A percentile compares a stretch with the other conserved stretches of the same genome.
Conservation (phyloP, 345 rosid genomes). For the Kandelia obovata region DNA sequence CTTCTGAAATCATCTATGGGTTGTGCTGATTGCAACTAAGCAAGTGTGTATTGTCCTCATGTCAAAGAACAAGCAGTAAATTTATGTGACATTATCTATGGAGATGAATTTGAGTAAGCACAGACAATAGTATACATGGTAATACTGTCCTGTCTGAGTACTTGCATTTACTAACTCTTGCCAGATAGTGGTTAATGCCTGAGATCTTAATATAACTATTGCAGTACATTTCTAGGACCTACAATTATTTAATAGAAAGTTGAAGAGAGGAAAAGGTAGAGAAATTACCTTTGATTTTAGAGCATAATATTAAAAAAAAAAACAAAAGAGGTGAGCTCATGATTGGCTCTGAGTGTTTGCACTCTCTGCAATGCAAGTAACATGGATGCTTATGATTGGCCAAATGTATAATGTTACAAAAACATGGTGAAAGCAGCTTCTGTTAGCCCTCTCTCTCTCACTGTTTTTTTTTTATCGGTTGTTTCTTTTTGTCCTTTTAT, state of each 20-base stretch:
- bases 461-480: too few relatives aligned
- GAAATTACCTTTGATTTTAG: not conserved
- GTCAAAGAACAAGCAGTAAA: not conserved
- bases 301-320: not conserved
- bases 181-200: too few relatives aligned
- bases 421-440: not conserved
- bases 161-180: too few relatives aligned
- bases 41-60: not conserved
- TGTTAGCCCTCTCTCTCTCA: too few relatives aligned
- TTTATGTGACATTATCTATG: too few relatives aligned
- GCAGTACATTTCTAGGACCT: too few relatives aligned
- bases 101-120: too few relatives aligned
- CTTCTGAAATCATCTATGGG: not conserved
- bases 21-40: not conserved
- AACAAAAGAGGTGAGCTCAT: not conserved
- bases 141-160: too few relatives aligned
- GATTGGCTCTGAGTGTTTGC: not conserved
- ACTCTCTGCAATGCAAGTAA: not conserved
- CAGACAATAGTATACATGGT: too few relatives aligned
- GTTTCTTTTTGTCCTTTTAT: too few relatives aligned
- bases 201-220: too few relatives aligned
- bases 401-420: too few relatives aligned
- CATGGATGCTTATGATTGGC: not conserved
- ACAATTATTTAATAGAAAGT: not conserved
- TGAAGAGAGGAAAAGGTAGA: not conserved